Evolutionary conservation across 495 filamentous ascomycete genomes (phyloP).

Genomic region (Barbatosphaeria neglecta): DNA sequence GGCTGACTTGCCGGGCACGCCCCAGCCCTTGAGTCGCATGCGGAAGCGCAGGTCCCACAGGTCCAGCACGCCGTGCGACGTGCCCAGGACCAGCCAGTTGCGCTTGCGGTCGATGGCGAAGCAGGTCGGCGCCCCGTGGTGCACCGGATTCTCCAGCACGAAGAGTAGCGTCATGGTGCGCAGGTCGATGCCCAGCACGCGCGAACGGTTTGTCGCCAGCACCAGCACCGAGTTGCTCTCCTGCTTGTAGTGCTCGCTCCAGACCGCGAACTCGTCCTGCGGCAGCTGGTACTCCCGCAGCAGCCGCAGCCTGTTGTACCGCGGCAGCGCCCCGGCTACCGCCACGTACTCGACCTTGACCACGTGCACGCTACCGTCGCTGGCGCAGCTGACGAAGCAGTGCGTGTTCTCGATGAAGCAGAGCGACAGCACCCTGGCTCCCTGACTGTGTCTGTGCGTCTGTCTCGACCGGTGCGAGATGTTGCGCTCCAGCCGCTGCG

Average conservation of each 20-base stretch:
- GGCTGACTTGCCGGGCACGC: slow-evolving; percentile 64
- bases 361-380: slow-evolving; percentile 82
- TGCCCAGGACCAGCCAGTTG: slow-evolving; percentile 85
- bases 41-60: slow-evolving; percentile 95
- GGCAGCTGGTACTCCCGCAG: slow-evolving; percentile 75
- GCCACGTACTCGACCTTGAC: slow-evolving; percentile 67
- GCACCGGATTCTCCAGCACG: slow-evolving; percentile 74
- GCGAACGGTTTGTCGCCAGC: slow-evolving; percentile 75
- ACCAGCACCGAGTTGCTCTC: slow-evolving; percentile 72
- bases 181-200: slow-evolving; percentile 74
- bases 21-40: slow-evolving; percentile 79
- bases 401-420: slow-evolving; percentile 92
- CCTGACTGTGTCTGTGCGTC: slow-evolving; percentile 61
- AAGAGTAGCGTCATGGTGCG: slow-evolving; percentile 77
- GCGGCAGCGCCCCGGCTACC: slow-evolving; percentile 41
- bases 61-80: slow-evolving; percentile 84
- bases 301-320: slow-evolving; percentile 66
- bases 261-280: slow-evolving; percentile 65
- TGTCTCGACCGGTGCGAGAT: slow-evolving; percentile 78
- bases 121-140: slow-evolving; percentile 87
- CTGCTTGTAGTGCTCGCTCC: slow-evolving; percentile 83
- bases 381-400: slow-evolving; percentile 79
- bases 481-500: slow-evolving; percentile 77
- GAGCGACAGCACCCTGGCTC: slow-evolving; percentile 63
- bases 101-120: slow-evolving; percentile 78